A percentile compares a stretch with the other conserved stretches of the same genome.
Evolutionary conservation across 768 basidiomycete species (phyloP).

Genomic region (Dioszegia crocea): DNA sequence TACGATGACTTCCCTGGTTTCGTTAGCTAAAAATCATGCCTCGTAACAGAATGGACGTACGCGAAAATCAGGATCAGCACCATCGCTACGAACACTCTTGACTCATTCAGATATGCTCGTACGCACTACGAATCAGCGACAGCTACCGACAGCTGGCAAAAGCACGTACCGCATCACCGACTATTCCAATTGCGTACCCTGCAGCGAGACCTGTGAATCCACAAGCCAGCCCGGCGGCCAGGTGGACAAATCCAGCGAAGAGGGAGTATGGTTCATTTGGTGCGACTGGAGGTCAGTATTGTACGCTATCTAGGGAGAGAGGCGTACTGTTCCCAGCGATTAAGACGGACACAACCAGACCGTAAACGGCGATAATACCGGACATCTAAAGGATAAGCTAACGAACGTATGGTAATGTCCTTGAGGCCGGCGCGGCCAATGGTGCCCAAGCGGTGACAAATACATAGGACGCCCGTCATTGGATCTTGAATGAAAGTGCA

Average conservation of each 20-base stretch:
- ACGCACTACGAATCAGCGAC: conserved; percentile 62
- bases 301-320: conserved; percentile 1
- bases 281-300: conserved; percentile 51
- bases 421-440: too few relatives aligned
- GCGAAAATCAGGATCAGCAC: conserved; percentile 73
- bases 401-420: too few relatives aligned
- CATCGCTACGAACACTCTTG: conserved; percentile 89
- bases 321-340: conserved; percentile 67
- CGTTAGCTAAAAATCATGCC: background rate
- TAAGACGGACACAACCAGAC: conserved; percentile 89
- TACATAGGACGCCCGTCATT: too few relatives aligned
- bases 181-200: conserved; percentile 88
- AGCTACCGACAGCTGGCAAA: too few relatives aligned
- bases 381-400: conserved; percentile 60
- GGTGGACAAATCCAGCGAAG: conserved; percentile 82
- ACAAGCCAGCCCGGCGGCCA: conserved; percentile 86
- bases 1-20: conserved; percentile 73
- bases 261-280: conserved; percentile 68
- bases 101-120: conserved; percentile 84
- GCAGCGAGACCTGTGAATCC: conserved; percentile 88
- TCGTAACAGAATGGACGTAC: conserved; percentile 29
- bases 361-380: conserved; percentile 96
- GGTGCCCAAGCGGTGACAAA: too few relatives aligned
- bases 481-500: background rate
- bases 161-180: conserved; percentile 79